These are phyloP conservation scores for Hibiscus trionum DNA, from an alignment of 345 rosid species.

Conservation along the genomic window DNA sequence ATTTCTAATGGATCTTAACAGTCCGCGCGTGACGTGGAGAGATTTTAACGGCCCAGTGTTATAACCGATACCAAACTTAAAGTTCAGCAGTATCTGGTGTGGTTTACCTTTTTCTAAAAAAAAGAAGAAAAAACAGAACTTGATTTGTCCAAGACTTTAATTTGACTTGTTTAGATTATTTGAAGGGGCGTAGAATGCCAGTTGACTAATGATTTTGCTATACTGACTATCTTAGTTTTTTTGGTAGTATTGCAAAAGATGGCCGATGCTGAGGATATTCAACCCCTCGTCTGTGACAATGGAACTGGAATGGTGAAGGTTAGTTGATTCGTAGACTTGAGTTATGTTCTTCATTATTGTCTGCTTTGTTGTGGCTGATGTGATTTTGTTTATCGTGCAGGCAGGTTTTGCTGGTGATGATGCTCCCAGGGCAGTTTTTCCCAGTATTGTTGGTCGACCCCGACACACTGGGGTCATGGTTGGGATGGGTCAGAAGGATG, in stretches of 20 bases:
- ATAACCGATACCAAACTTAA: no score
- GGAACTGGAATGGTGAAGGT: constrained; percentile 23
- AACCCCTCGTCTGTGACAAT: constrained; percentile 19
- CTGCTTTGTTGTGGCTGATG: not conserved
- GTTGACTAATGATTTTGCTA: not conserved
- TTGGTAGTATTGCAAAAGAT: constrained; percentile 11
- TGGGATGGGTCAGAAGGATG: constrained; percentile 58
- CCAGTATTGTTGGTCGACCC: constrained; percentile 35
- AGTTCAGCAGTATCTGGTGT: no score
- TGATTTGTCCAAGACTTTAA: not conserved
- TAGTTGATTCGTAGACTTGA: not conserved
- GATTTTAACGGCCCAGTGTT: no score
- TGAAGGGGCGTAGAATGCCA: not conserved
- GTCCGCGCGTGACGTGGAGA: no score
- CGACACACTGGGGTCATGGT: constrained; percentile 33
- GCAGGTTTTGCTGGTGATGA: constrained; percentile 50
- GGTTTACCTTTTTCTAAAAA: no score
- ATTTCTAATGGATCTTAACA: no score
- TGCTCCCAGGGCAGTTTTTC: constrained; percentile 47
- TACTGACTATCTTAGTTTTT: no score
- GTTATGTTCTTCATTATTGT: not conserved
- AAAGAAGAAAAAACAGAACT: not conserved
- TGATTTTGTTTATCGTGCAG: constrained; percentile 11
- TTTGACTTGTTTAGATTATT: constrained; percentile 1
- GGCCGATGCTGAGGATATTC: constrained; percentile 20